These are phyloP conservation scores for Puccinia novopanici DNA, from an alignment of 1,284 basidiomycete genomes.

Conservation along the genomic window DNA sequence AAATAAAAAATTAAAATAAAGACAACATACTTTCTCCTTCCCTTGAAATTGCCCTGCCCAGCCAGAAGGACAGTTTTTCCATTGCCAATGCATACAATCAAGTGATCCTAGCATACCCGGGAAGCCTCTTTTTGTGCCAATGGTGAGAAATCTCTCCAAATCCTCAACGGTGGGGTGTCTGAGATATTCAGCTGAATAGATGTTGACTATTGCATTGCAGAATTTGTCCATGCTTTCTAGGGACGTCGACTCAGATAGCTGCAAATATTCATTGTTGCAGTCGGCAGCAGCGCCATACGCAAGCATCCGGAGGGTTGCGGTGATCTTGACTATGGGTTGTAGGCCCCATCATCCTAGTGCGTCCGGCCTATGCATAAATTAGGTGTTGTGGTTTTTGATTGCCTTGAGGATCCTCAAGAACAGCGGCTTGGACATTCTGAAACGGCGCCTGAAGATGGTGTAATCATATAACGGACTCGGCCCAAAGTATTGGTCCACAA, in stretches of 20 bases:
- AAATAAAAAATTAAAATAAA: too few relatives aligned
- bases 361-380: neutral
- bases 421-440: neutral
- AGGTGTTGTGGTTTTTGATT: neutral
- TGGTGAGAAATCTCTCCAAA: neutral
- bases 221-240: slow-evolving; percentile 8
- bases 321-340: neutral
- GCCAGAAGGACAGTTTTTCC: too few relatives aligned
- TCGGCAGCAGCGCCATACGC: neutral
- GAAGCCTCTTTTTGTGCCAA: neutral
- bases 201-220: neutral
- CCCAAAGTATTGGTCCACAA: too few relatives aligned
- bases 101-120: slow-evolving; percentile 10
- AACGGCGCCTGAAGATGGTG: too few relatives aligned
- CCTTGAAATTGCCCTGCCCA: too few relatives aligned
- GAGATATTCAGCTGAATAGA: neutral
- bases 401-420: neutral
- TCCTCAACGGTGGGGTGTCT: neutral
- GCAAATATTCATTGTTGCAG: slow-evolving; percentile 24
- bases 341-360: neutral
- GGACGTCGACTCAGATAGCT: neutral
- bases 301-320: slow-evolving; percentile 17
- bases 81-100: too few relatives aligned
- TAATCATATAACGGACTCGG: too few relatives aligned
- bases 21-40: neutral